phyloP scores from a whole-genome alignment of 441 rosid species.

The Raphanus hybrid region DNA sequence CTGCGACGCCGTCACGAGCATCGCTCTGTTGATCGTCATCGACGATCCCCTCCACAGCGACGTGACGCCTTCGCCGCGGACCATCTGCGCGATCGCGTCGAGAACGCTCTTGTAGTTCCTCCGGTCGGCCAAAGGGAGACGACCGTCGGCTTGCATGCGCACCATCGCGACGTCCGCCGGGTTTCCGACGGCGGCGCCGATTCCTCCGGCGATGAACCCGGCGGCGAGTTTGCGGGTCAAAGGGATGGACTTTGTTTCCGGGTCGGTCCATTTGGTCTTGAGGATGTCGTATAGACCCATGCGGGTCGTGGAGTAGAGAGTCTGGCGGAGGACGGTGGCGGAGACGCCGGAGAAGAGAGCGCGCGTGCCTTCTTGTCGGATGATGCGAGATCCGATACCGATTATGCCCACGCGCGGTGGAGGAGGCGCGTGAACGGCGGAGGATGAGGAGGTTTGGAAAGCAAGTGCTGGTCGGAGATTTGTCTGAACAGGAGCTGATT shows the following conservation, averaged over 20 bases:
- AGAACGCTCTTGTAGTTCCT: conserved; percentile 75
- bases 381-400: conserved; percentile 50
- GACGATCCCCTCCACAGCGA: conserved; percentile 83
- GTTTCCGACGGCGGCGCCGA: conserved; percentile 82
- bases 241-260: conserved; percentile 53
- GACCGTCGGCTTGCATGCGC: conserved; percentile 87
- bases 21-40: conserved; percentile 84
- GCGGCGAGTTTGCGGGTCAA: conserved; percentile 56
- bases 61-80: conserved; percentile 67
- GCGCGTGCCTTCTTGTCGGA: conserved; percentile 53
- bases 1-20: conserved; percentile 86
- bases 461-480: conserved; percentile 59
- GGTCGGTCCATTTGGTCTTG: conserved; percentile 68
- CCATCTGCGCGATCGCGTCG: conserved; percentile 69
- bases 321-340: conserved; percentile 79
- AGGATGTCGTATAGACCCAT: conserved; percentile 82
- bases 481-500: conserved; percentile 43
- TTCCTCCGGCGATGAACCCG: conserved; percentile 71
- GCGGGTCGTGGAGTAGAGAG: conserved; percentile 82
- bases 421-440: conserved; percentile 35
- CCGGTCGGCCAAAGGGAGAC: conserved; percentile 61
- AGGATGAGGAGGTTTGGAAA: conserved; percentile 38
- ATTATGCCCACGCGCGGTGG: conserved; percentile 53
- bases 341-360: conserved; percentile 78
- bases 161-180: conserved; percentile 95